A percentile compares a stretch with the other conserved stretches of the same genome.
phyloP scores from a whole-genome alignment of 257 asterid genomes.

The Asclepias syriaca region DNA sequence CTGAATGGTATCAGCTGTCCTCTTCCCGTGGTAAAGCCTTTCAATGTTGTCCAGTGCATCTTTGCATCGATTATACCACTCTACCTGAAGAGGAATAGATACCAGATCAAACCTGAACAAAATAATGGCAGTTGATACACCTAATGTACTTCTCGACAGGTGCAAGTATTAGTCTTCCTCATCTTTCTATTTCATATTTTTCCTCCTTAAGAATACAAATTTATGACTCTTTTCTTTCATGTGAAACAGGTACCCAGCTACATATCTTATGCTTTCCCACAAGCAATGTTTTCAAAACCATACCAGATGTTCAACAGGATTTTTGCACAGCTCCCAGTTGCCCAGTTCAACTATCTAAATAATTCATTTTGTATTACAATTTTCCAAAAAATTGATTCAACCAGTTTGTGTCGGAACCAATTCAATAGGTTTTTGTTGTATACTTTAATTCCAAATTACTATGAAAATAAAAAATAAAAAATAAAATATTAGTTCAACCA shows the following conservation, averaged over 20 bases:
- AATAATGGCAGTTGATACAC: background rate
- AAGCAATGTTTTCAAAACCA: background rate
- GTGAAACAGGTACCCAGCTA: background rate
- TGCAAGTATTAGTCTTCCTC: background rate
- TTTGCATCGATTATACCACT: constrained; percentile 63
- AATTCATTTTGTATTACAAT: too few relatives aligned
- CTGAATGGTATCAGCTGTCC: constrained; percentile 60
- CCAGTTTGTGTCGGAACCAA: too few relatives aligned
- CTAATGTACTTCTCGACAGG: background rate
- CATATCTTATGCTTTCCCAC: background rate
- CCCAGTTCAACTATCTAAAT: too few relatives aligned
- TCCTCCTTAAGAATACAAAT: background rate
- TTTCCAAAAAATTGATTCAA: too few relatives aligned
- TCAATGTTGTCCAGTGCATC: constrained; percentile 75
- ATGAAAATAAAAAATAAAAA: too few relatives aligned
- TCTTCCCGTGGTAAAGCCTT: constrained; percentile 69
- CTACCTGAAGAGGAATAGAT: constrained; percentile 48
- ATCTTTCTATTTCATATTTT: background rate
- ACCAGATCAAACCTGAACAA: background rate
- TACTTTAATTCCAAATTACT: too few relatives aligned
- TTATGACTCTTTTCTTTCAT: background rate
- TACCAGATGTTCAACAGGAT: too few relatives aligned
- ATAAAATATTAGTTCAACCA: too few relatives aligned
- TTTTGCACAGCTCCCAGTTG: too few relatives aligned
- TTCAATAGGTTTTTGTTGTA: too few relatives aligned